Evolutionary conservation across 192 early-diverging fungal genomes (phyloP), one percentile per base, ranked within the genome.

Genomic region (Backusella westeae): DNA sequence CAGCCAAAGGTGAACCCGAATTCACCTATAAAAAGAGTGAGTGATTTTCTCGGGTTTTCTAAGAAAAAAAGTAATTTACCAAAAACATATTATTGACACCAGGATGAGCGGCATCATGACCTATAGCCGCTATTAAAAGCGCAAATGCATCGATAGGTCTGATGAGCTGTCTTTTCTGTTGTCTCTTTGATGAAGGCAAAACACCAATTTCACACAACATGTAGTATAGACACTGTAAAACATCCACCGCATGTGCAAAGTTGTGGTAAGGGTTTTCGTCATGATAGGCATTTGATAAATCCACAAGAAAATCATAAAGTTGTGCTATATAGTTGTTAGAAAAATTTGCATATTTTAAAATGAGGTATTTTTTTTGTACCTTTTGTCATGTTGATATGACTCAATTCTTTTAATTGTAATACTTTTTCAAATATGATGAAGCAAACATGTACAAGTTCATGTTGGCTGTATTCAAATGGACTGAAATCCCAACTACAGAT

Each of bases 71-170:
- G 32, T 32, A 32, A 32, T 65, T 75, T 82, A 87, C 89, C 87
- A 99, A 90, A 77, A 96, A 99, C 74, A 90, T 89, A 82, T 99
- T 99, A 85, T 95, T 97, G 38, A 97, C 93, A 19, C 97, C 97
- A 14, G 96, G 97, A 81, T 99, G 97, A 17, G 90, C 93, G 44
- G 93, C 87, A 80, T 95, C 94, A 74, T 95, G 94, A 52, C 91
- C 91, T 72, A 95, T 91, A 21, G 89, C 89, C 35, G 93, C 90
- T 3, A 95, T 84, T 8, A 96, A 81, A 10, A 94, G 83, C 3
- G 93, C 94, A 80, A 94, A 89, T n/a, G 86, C 85, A 59, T 94
- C 92, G 4, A 83, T 86, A 1, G 86, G 80, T n/a, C 81, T 75
- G 41, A 75, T 83, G 73, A 75, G 85, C 52, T 34, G 59, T 49